Evolutionary conservation across 257 asterid genomes (phyloP).

Genomic region (Solanum arcanum): DNA sequence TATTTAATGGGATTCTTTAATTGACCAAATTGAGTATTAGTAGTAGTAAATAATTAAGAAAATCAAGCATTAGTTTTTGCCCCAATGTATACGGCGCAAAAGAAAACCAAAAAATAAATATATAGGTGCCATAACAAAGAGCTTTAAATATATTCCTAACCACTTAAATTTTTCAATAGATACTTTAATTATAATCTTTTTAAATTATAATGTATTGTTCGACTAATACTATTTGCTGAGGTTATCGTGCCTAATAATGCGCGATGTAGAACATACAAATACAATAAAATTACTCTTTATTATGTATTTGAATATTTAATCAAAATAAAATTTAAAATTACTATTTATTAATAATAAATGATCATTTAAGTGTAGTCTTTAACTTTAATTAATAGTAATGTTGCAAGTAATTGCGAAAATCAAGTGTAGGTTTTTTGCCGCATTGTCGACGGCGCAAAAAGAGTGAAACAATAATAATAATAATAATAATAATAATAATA

Average conservation of each 20-base stretch:
- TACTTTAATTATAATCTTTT: no score
- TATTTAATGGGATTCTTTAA: neutral
- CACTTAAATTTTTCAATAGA: no score
- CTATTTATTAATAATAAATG: neutral
- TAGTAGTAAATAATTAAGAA: neutral
- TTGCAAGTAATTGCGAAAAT: neutral
- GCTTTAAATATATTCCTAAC: neutral
- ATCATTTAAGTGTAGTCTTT: neutral
- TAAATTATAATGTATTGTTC: no score
- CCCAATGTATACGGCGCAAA: neutral
- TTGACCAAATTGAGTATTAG: neutral
- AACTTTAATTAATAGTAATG: neutral
- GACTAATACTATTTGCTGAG: no score
- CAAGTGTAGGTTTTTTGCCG: neutral
- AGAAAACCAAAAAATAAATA: neutral
- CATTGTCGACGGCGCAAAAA: neutral
- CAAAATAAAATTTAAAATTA: no score
- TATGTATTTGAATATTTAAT: no score
- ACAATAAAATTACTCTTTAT: no score
- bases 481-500: no score
- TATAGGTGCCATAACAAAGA: neutral
- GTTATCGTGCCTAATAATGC: no score
- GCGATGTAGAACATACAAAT: no score
- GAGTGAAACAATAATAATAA: neutral
- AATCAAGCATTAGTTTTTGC: neutral